Percentiles rank a stretch among this genome's conserved stretches.
phyloP scores from a whole-genome alignment of 352 stramenopile species.

The Aphanomyces stellatus region DNA sequence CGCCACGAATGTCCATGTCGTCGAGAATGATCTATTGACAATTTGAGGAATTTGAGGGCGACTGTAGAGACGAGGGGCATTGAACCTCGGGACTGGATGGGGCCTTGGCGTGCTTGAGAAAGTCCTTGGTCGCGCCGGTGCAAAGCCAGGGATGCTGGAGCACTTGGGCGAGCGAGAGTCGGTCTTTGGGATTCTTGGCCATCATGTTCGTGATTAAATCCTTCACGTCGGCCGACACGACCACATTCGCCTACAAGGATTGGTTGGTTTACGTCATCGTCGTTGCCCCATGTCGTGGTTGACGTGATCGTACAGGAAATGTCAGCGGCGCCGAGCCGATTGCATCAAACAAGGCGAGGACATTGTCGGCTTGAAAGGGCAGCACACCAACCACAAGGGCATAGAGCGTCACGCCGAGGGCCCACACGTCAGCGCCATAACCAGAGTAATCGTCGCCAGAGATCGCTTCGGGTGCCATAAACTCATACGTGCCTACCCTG shows the following conservation, averaged over 20 bases:
- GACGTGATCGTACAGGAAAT: slow-evolving; percentile 40
- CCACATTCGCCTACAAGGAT: slow-evolving; percentile 24
- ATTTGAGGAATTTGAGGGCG: neutral
- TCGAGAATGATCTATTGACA: slow-evolving; percentile 28
- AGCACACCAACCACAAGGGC: slow-evolving; percentile 80
- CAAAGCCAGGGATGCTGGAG: slow-evolving; percentile 58
- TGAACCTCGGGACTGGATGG: neutral
- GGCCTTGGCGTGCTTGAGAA: neutral
- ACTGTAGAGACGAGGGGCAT: neutral
- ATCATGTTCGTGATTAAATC: slow-evolving; percentile 65
- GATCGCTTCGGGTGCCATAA: slow-evolving; percentile 56
- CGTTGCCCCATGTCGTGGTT: too few species aligned
- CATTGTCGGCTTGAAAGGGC: slow-evolving; percentile 84
- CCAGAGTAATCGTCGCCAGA: slow-evolving; percentile 61
- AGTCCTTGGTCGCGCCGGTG: slow-evolving; percentile 24
- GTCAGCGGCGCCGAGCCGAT: slow-evolving; percentile 57
- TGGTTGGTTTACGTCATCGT: too few species aligned
- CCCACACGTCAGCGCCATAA: slow-evolving; percentile 86
- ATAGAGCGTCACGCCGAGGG: slow-evolving; percentile 88
- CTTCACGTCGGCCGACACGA: slow-evolving; percentile 37
- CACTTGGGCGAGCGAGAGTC: slow-evolving; percentile 57
- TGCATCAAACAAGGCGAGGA: slow-evolving; percentile 83
- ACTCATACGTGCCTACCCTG: slow-evolving; percentile 52
- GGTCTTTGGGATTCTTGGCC: slow-evolving; percentile 62
- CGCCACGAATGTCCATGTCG: slow-evolving; percentile 35